phyloP scores from a whole-genome alignment of 495 filamentous ascomycete genomes.

The Lasiosphaeris hirsuta region DNA sequence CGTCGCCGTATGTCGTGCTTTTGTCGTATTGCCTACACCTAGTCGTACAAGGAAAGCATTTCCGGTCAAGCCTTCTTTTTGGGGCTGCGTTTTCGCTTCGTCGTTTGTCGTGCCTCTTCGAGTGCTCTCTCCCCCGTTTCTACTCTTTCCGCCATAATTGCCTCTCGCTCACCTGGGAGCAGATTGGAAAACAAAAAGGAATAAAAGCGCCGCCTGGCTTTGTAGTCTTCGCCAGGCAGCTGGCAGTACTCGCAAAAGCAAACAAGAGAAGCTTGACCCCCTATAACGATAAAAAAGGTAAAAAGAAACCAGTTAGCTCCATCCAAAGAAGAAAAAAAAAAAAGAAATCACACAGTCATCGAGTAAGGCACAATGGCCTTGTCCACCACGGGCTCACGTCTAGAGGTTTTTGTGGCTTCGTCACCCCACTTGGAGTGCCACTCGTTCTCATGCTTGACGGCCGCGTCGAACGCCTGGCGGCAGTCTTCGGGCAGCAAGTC shows the following conservation, averaged over 20 bases:
- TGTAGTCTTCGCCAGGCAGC: too few relatives aligned
- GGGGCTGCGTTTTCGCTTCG: too few relatives aligned
- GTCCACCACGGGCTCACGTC: conserved; percentile 48
- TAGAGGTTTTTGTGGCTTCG: conserved; percentile 50
- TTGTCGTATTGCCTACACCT: too few relatives aligned
- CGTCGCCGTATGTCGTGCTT: too few relatives aligned
- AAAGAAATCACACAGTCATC: conserved; percentile 22
- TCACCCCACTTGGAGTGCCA: conserved; percentile 74
- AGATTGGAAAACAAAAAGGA: too few relatives aligned
- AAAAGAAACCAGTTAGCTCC: conserved; percentile 1
- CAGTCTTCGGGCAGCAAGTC: conserved; percentile 69
- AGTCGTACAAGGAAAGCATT: too few relatives aligned
- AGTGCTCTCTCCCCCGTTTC: too few relatives aligned
- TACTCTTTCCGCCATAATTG: too few relatives aligned
- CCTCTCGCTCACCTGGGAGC: too few relatives aligned
- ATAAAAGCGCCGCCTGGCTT: too few relatives aligned
- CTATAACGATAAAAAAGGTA: neutral
- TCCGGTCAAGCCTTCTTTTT: too few relatives aligned
- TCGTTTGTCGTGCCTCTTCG: too few relatives aligned
- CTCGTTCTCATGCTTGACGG: conserved; percentile 54
- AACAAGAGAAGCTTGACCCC: neutral
- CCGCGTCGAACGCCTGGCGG: conserved; percentile 62
- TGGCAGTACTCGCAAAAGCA: neutral
- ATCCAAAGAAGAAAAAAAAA: neutral
- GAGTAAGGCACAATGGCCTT: conserved; percentile 53